phyloP scores from a whole-genome alignment of 345 rosid genomes.

The Noccaea caerulescens region DNA sequence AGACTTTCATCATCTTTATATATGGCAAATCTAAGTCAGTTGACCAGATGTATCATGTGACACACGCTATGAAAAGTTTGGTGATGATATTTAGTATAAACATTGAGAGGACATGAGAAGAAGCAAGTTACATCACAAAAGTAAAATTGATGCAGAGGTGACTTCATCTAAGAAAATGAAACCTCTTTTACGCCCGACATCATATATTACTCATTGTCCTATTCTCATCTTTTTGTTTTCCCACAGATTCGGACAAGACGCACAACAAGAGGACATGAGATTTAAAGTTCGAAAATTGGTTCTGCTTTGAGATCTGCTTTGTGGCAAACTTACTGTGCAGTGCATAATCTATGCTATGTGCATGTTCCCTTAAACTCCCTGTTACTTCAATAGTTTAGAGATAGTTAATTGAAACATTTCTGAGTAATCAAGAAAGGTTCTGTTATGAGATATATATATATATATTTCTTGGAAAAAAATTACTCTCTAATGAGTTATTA shows the following conservation, averaged over 20 bases:
- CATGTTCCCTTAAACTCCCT: background rate
- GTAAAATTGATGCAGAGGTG: constrained; percentile 16
- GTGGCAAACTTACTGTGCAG: background rate
- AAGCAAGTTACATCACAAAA: constrained; percentile 30
- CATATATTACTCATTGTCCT: background rate
- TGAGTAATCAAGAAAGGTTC: constrained; percentile 23
- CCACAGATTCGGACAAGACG: constrained; percentile 16
- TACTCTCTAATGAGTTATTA: constrained; percentile 6
- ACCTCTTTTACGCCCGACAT: constrained; percentile 15
- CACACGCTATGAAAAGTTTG: constrained; percentile 35
- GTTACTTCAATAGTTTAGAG: background rate
- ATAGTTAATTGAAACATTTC: background rate
- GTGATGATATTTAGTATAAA: constrained; percentile 38
- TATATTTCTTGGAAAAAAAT: constrained; percentile 17
- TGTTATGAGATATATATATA: constrained; percentile 1
- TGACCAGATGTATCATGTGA: constrained; percentile 35
- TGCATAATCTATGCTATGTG: background rate
- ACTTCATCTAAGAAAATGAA: constrained; percentile 19
- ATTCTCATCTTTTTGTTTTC: constrained; percentile 9
- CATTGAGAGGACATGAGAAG: constrained; percentile 34
- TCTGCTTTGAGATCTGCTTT: background rate
- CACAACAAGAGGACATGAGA: background rate
- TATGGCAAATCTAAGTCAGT: constrained; percentile 18
- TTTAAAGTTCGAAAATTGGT: background rate
- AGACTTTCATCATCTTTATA: constrained; percentile 19